phyloP scores from a whole-genome alignment of 345 rosid genomes.

The Salix caprea region DNA sequence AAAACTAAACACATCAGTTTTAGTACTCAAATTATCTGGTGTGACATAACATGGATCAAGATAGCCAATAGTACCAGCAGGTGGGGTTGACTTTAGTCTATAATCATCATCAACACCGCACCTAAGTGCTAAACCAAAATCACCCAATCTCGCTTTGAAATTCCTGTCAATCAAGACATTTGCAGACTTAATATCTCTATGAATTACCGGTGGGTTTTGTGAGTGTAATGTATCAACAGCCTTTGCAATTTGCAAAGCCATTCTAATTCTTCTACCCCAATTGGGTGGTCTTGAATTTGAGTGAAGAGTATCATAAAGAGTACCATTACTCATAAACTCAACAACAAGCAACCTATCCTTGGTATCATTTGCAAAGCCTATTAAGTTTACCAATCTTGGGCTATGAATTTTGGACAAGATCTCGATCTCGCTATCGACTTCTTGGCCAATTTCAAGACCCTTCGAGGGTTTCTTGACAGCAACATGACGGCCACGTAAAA shows the following conservation, averaged over 20 bases:
- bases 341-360: slow-evolving; percentile 77
- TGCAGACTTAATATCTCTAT: slow-evolving; percentile 96
- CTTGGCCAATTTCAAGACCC: slow-evolving; percentile 55
- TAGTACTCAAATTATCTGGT: slow-evolving; percentile 89
- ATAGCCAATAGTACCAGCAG: slow-evolving; percentile 97
- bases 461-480: slow-evolving; percentile 83
- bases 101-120: slow-evolving; percentile 69
- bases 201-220: slow-evolving; percentile 72
- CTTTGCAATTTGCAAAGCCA: slow-evolving; percentile 80
- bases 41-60: slow-evolving; percentile 95
- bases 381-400: slow-evolving; percentile 82
- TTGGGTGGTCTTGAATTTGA: slow-evolving; percentile 50
- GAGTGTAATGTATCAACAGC: slow-evolving; percentile 75
- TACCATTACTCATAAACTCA: slow-evolving; percentile 91
- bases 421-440: slow-evolving; percentile 90
- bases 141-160: slow-evolving; percentile 86
- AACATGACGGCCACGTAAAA: slow-evolving; percentile 74
- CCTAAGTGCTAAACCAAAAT: slow-evolving; percentile 87
- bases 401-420: slow-evolving; percentile 83
- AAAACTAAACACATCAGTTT: slow-evolving; percentile 93
- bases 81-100: slow-evolving; percentile 80
- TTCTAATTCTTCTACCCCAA: slow-evolving; percentile 79
- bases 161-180: slow-evolving; percentile 87
- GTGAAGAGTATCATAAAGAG: slow-evolving; percentile 85
- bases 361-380: slow-evolving; percentile 71